phyloP scores from a whole-genome alignment of 257 asterid genomes.

The Perilla frutescens region DNA sequence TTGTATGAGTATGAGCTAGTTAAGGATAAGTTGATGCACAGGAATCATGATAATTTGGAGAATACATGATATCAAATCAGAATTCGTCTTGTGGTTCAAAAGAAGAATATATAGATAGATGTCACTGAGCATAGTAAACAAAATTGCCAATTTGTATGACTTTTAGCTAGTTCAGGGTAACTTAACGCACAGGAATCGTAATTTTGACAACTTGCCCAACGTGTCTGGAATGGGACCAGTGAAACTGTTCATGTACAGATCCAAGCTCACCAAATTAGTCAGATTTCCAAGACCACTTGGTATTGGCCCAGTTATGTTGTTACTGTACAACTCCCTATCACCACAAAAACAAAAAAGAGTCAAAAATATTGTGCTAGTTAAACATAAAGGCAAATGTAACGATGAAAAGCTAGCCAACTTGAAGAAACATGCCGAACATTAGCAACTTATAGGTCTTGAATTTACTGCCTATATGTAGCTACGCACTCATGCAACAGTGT shows the following conservation, averaged over 20 bases:
- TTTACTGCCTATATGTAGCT: neutral
- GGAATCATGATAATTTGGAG: constrained; percentile 10
- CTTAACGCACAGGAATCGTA: constrained; percentile 89
- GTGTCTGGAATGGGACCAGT: constrained; percentile 87
- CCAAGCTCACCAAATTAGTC: constrained; percentile 98
- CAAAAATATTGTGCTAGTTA: constrained; percentile 13
- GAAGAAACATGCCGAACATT: neutral
- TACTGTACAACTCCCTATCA: constrained; percentile 92
- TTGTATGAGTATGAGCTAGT: neutral
- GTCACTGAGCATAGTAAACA: constrained; percentile 6
- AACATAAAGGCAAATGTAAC: neutral
- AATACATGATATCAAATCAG: neutral
- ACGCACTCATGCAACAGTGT: neutral
- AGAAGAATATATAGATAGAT: constrained; percentile 5
- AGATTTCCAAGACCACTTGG: constrained; percentile 93
- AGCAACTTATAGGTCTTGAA: neutral
- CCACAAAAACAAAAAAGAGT: constrained; percentile 20
- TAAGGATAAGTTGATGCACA: neutral
- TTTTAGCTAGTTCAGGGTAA: constrained; percentile 36
- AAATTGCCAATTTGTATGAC: neutral
- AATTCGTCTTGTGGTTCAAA: constrained; percentile 1
- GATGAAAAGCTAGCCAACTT: neutral
- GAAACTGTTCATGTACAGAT: constrained; percentile 92
- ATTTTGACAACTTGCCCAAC: constrained; percentile 80
- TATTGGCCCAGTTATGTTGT: constrained; percentile 83